A percentile compares a stretch with the other conserved stretches of the same genome.
Conservation (phyloP, 805 yeast species). For the Starmera pachycereana region DNA sequence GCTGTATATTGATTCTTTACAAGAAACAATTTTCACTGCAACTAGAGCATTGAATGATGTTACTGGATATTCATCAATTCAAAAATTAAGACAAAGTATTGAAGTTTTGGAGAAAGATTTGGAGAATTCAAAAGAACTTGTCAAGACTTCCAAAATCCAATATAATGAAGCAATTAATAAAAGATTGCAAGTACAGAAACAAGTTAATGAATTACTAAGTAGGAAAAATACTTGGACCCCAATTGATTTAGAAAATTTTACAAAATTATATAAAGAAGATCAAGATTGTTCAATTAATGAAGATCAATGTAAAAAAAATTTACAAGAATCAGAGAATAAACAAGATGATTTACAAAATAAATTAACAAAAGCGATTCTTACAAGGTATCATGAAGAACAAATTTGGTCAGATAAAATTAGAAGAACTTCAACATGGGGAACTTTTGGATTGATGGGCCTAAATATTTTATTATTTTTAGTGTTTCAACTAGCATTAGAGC, state of each 20-base stretch:
- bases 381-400: constrained; percentile 93
- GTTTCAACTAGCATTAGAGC: constrained; percentile 85
- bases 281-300: constrained; percentile 63
- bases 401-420: constrained; percentile 97
- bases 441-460: constrained; percentile 80
- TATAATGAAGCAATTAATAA: constrained; percentile 53
- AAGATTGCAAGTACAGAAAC: constrained; percentile 66
- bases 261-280: constrained; percentile 70
- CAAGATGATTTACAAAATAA: constrained; percentile 64
- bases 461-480: constrained; percentile 68
- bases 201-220: constrained; percentile 79
- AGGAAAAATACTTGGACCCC: constrained; percentile 78
- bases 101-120: constrained; percentile 43
- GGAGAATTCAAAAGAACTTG: constrained; percentile 34
- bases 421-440: constrained; percentile 94
- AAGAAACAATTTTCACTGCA: constrained; percentile 46
- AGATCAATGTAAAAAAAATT: constrained; percentile 31
- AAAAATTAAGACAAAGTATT: constrained; percentile 54
- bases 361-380: constrained; percentile 66
- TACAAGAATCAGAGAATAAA: constrained; percentile 44
- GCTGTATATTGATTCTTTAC: constrained; percentile 43
- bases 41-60: constrained; percentile 73
- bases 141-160: constrained; percentile 35
- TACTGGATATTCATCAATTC: constrained; percentile 84
- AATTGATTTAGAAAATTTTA: constrained; percentile 72